Base-by-base conservation (phyloP, 2,329 filamentous ascomycete genomes). In the Calonectria hawksworthii region DNA sequence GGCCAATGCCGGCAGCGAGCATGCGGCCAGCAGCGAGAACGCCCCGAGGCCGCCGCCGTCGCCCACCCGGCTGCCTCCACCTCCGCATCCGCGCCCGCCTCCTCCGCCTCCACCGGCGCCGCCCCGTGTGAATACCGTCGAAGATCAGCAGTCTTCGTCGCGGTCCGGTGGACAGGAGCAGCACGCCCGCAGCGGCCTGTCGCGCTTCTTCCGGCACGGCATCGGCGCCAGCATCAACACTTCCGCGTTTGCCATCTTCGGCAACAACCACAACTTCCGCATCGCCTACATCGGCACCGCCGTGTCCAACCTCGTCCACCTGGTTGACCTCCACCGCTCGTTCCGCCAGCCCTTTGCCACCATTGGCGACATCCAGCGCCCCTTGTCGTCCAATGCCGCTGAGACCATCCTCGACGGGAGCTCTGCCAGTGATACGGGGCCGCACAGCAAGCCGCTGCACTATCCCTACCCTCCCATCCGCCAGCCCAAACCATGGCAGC, bases 221-320 rank as follows among this genome's bases (percentile, higher is more conserved):
- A 81, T 81, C 9, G 76, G 77, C 1, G 79, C 77, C 0, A 78
- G 78, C 1, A 80, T 80, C 8, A 75, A 76, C 1, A 78, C 78
- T 32, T 79, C 75, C 1, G 79, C 78, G 2, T 81, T 77, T 77
- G 78, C 79, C 18, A 78, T 81, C 30, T 81, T 81, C 32, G 74
- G 75, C 2, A 75, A 77, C 4, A 78, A 78, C 1, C 75, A 81
- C 10, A 81, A 77, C 54, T 81, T 80, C 72, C 79, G 79, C 8
- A 81, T 81, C 2, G 79, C 79, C 1, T 81, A 81, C 13, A 77
- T 81, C 38, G 79, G 79, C 44, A 81, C 79, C 9, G 76, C 78
- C 13, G 79, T 81, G 0, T 81, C 79, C 1, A 81, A 81, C 4
- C 70, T 81, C 1, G 78, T 79, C 2, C 79, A 81, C 13, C 64